Evolutionary conservation across 768 basidiomycete genomes (phyloP), one percentile per base, ranked within the genome.

Genomic region (Termitomyces sp.): DNA sequence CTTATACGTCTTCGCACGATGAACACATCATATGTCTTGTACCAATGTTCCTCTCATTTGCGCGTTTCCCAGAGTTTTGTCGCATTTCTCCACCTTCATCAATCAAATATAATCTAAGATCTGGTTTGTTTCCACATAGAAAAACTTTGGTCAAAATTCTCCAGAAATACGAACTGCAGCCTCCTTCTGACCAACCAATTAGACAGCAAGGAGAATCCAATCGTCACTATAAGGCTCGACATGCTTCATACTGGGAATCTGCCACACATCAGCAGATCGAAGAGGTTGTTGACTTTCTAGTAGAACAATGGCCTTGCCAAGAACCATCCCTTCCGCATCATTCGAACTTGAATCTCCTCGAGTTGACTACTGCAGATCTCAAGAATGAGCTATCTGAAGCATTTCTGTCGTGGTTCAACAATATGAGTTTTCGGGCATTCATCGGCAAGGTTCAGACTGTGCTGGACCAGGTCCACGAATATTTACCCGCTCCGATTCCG

Each of bases 11-110:
- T 1, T 40, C 62, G 1, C 9, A 55, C n/a, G 53, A 55, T 5
- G 40, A 35, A 15, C 22, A 6, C 7, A 55, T 55, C 17, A 28
- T 14, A 17, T 28, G 6, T 11, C 61, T 70, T 35, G 58, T 71
- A 17, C 62, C 67, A 0, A 63, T 64, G 1, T 50, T 76, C 1
- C 45, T 77, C 12, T 66, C 76, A 1, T 70, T 74, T 51, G 64
- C 65, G 3, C 66, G 65, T 14, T 35, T 58, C 7, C 41, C 54
- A 11, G 43, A 28, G 3, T 68, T 65, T 41, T 28, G 42, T 22
- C 21, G 40, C 14, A 37, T 60, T 10, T 32, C 32, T n/a, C 62
- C 64, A 26, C 69, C 65, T 35, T 15, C 37, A 5, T 60, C 61
- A 34, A 14, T 24, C 1, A 48, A 40, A 21, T 69, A 65, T 56